Base-by-base conservation (phyloP, 495 filamentous ascomycete species). In the Bacidia rubella region DNA sequence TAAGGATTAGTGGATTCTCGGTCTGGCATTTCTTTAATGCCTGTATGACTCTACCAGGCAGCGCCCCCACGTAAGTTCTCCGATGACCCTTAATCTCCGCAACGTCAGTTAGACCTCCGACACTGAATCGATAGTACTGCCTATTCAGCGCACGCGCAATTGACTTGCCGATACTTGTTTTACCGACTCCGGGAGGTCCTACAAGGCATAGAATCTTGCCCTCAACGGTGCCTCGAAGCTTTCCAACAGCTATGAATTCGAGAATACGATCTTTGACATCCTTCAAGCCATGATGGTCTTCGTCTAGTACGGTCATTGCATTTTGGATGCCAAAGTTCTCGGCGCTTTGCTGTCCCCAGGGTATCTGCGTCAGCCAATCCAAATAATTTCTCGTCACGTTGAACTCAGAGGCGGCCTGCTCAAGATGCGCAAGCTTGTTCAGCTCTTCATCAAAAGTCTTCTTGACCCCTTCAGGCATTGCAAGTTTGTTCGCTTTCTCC, bases 81-180 rank as follows among this genome's bases (percentile, higher is more conserved):
- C 93, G 76, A 63, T 99, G 93, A 42, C 93, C 93, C 74, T 99
- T 99, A 68, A 99, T 95, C 66, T 99, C 93, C n/a, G 93, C 92
- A 57, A 97, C 93, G 69, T 99, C 93, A 11, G 89, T 89, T 52
- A 99, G 74, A 53, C 93, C 93, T 58, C 93, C 93, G 15, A 99
- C 93, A 55, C 88, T 95, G 72, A 99, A 97, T 49, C 93, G 77
- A 72, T 97, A 97, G 69, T 97, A 99, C 64, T 97, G 83, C 29
- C 93, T 75, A 65, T 94, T 94, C 51, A 99, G 71, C 24, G 93
- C 93, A 35, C 90, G 80, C 17, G 93, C 93, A 63, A 99, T 94
- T 2, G 87, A 94, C 65, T 99, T 99, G 58, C 93, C 93, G 61
- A 99, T 97, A 66, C 87, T 94, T 32, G 93, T 99, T 72, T 99